Base-by-base conservation (phyloP, 2,329 filamentous ascomycete genomes). In the Diplodia corticola region DNA sequence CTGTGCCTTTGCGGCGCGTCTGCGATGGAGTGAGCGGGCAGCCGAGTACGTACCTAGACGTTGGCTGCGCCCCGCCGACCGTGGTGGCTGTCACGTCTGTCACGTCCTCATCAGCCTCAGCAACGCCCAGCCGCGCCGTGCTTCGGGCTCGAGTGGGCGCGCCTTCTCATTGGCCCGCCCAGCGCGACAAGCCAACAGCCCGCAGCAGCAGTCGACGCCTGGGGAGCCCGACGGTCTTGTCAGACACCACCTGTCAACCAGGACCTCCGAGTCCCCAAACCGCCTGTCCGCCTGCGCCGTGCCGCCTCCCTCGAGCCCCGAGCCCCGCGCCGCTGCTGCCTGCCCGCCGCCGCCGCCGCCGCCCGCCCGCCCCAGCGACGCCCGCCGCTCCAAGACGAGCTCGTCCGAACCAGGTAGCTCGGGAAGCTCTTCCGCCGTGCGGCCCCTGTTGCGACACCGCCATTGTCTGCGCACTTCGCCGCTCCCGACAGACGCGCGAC, bases 391-490 rank as follows among this genome's bases (percentile, higher is more conserved):
- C 55, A 28, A 46, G 55, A 10, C 30, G 30, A 59, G 37, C 30
- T 57, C 33, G 35, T 26, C 55, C 55, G 55, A 15, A 28, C 55
- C 55, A 61, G 57, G 44, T 50, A 61, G 57, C 57, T 61, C 28
- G 57, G 40, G 44, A 44, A 61, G 57, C 57, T 61, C 57, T 26
- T 61, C 57, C 57, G 33, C 57, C 57, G 57, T 61, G 57, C 57
- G 57, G 57, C 57, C 57, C 57, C 57, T 61, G 48, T 61, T 61
- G 57, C 57, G 40, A 61, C 57, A 50, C 57, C 57, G 24, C 55
- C 35, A 30, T 46, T 20, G 17, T 22, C 37, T 35, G 57, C 26
- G 44, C 44, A 22, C 57, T 24, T 35, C 40, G 22, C 35, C 22
- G 54, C 54, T 24, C n/a, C 20, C 44, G 60, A 22, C 30, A 22